A percentile compares a stretch with the other conserved stretches of the same genome.
Conservation (phyloP, 2,329 filamentous ascomycete genomes). For the Monosporascus sp. region DNA sequence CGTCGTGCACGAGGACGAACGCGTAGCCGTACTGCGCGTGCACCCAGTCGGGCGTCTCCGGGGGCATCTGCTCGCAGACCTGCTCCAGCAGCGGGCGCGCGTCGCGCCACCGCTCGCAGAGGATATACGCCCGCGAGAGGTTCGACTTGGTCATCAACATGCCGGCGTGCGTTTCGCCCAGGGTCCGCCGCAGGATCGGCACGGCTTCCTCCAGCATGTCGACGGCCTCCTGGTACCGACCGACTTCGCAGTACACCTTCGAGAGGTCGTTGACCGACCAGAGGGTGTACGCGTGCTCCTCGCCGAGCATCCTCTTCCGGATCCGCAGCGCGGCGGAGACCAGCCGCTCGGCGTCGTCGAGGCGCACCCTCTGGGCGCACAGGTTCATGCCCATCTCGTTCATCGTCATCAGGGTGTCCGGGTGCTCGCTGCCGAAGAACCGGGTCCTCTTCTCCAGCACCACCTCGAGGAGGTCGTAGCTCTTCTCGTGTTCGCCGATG, state of each 20-base stretch:
- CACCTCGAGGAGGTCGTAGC: slow-evolving; percentile 11
- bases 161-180: slow-evolving; percentile 6
- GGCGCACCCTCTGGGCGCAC: background rate
- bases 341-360: slow-evolving; percentile 3
- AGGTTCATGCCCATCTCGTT: slow-evolving; percentile 10
- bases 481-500: slow-evolving; percentile 10
- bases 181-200: slow-evolving; percentile 7
- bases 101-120: slow-evolving; percentile 3
- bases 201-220: slow-evolving; percentile 13
- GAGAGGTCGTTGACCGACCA: slow-evolving; percentile 27
- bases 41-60: slow-evolving; percentile 10
- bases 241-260: slow-evolving; percentile 22
- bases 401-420: slow-evolving; percentile 19
- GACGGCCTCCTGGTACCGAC: slow-evolving; percentile 16
- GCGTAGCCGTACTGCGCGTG: slow-evolving; percentile 13
- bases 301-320: slow-evolving; percentile 14
- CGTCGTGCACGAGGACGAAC: slow-evolving; percentile 4
- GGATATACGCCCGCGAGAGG: slow-evolving; percentile 5
- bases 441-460: slow-evolving; percentile 9
- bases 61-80: slow-evolving; percentile 3
- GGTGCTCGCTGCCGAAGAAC: slow-evolving; percentile 18
- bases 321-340: slow-evolving; percentile 15
- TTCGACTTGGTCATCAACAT: slow-evolving; percentile 10
- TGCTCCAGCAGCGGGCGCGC: slow-evolving; percentile 2
- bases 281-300: slow-evolving; percentile 29